These are phyloP conservation scores for Hericium coralloides DNA, from an alignment of 768 basidiomycete species.

Conservation along the genomic window DNA sequence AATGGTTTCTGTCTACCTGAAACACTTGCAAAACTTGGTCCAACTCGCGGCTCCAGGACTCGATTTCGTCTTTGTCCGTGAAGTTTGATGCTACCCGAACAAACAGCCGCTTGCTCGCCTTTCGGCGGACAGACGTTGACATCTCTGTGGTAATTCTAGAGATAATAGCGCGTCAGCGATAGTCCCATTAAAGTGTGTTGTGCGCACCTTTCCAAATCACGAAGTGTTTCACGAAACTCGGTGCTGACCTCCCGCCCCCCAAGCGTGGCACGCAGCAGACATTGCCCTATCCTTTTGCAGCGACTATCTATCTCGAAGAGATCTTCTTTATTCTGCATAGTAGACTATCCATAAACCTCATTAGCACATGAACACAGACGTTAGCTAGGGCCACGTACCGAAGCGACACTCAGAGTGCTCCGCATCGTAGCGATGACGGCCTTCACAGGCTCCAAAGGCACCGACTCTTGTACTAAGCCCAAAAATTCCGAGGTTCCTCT, in stretches of 20 bases:
- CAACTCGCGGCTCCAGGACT: not conserved
- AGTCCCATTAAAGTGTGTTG: not conserved
- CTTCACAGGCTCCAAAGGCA: not conserved
- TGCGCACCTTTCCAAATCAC: not conserved
- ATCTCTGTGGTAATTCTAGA: no score
- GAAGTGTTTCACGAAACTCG: not conserved
- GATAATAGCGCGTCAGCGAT: no score
- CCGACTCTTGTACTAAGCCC: not conserved
- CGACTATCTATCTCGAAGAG: not conserved
- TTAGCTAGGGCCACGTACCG: no score
- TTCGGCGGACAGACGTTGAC: not conserved
- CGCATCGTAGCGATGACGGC: not conserved
- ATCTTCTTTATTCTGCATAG: not conserved
- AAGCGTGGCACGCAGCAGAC: not conserved
- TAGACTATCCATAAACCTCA: not conserved
- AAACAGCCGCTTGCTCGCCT: not conserved
- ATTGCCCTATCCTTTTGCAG: not conserved
- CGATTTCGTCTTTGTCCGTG: not conserved
- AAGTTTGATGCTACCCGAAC: not conserved
- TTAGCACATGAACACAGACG: not conserved
- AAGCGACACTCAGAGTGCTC: not conserved
- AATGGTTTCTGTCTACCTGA: not conserved
- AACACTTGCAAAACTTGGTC: not conserved
- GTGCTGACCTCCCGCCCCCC: not conserved
- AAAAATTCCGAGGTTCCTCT: not conserved